These are phyloP conservation scores for Candolleomyces efflorescens DNA, from an alignment of 768 basidiomycete species.

Conservation along the genomic window DNA sequence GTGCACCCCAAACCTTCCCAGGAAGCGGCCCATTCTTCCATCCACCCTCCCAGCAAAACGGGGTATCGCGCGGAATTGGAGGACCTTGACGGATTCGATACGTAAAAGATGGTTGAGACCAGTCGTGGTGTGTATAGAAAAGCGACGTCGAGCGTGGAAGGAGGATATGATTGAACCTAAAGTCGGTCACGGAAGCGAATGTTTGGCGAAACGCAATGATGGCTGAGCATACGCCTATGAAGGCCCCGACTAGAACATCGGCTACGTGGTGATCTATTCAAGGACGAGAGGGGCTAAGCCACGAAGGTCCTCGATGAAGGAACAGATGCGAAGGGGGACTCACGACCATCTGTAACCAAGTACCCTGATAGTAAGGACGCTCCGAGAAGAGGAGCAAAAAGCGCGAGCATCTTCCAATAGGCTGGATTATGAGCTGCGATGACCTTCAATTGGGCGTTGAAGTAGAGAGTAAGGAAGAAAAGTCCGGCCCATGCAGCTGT, in stretches of 20 bases:
- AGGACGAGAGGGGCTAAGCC: neutral
- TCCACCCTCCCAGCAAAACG: constrained; percentile 41
- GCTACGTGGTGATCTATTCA: constrained; percentile 48
- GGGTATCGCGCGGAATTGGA: constrained; percentile 24
- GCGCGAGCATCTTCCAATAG: constrained; percentile 60
- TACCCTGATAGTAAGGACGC: constrained; percentile 52
- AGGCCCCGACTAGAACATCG: constrained; percentile 47
- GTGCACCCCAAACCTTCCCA: constrained; percentile 33
- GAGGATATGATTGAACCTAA: constrained; percentile 52
- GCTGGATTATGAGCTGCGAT: constrained; percentile 54
- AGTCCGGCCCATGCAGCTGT: constrained; percentile 56
- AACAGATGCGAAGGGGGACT: constrained; percentile 10
- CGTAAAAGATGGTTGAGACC: constrained; percentile 23
- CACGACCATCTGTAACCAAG: constrained; percentile 53
- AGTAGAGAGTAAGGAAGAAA: constrained; percentile 39
- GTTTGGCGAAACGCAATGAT: constrained; percentile 50
- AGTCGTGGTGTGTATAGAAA: constrained; percentile 27
- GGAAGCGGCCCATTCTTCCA: constrained; percentile 34
- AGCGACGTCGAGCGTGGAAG: constrained; percentile 40
- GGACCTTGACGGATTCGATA: constrained; percentile 24
- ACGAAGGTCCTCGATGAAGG: neutral
- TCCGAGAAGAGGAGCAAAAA: constrained; percentile 53
- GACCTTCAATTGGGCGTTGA: constrained; percentile 56
- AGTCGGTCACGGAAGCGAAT: constrained; percentile 52
- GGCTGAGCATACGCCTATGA: constrained; percentile 45